Conservation (phyloP, 257 asterid genomes). For the Solanum sejunctum region DNA sequence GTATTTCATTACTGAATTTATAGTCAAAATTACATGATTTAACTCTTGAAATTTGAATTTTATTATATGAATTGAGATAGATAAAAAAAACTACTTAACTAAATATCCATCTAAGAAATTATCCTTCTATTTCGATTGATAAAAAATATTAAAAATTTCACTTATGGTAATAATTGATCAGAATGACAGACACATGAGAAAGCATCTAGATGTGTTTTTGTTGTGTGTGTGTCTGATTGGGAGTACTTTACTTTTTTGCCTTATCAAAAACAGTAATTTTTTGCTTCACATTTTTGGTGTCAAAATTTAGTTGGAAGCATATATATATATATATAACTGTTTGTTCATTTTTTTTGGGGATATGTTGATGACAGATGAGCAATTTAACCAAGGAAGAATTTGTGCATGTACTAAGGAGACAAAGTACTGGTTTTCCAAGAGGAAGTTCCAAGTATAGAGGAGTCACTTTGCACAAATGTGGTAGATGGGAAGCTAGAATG, state of each 20-base stretch:
- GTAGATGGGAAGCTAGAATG: constrained; percentile 89
- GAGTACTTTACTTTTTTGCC: background rate
- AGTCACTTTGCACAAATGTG: constrained; percentile 86
- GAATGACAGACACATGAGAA: background rate
- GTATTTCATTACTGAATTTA: too few relatives aligned
- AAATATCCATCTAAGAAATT: too few relatives aligned
- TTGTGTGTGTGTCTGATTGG: background rate
- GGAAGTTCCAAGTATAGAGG: constrained; percentile 89
- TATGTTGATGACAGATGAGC: constrained; percentile 33
- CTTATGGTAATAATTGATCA: background rate
- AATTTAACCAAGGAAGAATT: constrained; percentile 81
- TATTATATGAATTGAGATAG: too few relatives aligned
- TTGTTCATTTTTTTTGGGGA: background rate
- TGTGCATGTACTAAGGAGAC: constrained; percentile 79
- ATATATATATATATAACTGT: background rate
- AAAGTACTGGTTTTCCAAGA: constrained; percentile 75
- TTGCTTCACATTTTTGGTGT: background rate
- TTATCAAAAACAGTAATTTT: background rate
- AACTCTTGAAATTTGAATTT: too few relatives aligned
- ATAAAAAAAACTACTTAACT: too few relatives aligned
- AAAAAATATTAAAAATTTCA: background rate
- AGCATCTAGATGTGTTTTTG: background rate
- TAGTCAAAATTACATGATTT: too few relatives aligned
- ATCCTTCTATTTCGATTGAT: too few relatives aligned
- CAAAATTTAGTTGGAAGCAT: too few relatives aligned